phyloP scores from a whole-genome alignment of 192 early-diverging fungal species.

The Linnemannia schmuckeri region DNA sequence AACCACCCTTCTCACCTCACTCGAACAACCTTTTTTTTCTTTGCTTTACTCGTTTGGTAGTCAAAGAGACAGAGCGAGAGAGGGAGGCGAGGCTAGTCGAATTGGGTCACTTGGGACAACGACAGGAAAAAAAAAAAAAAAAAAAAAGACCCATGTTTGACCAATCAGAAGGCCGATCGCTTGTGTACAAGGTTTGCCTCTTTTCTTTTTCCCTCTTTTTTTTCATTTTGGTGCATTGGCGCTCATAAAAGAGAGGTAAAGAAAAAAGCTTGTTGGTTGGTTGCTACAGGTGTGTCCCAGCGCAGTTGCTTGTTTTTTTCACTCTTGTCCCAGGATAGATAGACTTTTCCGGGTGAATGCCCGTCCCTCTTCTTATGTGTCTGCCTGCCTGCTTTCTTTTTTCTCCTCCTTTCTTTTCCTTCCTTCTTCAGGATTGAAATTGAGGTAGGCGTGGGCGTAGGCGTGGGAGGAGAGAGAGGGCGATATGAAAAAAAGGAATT shows the following conservation, averaged over 20 bases:
- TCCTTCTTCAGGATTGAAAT: background rate
- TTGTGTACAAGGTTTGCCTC: conserved; percentile 1
- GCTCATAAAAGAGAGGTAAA: background rate
- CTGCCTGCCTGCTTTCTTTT: no score
- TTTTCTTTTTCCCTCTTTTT: conserved; percentile 8
- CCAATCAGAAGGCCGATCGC: background rate
- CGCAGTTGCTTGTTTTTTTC: background rate
- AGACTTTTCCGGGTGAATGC: no score
- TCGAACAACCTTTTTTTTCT: background rate
- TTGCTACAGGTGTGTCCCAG: background rate
- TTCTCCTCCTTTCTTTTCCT: background rate
- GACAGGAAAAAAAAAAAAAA: conserved; percentile 5
- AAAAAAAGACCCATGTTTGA: background rate
- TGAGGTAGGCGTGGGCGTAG: background rate
- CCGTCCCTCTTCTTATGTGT: no score
- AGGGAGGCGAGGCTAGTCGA: conserved; percentile 3
- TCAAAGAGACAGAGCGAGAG: background rate
- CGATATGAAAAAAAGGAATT: background rate
- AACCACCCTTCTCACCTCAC: background rate
- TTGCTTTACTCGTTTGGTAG: background rate
- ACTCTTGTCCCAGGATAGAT: no score
- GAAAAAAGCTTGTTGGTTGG: background rate
- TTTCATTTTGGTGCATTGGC: background rate
- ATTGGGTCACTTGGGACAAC: background rate
- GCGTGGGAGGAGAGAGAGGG: background rate